phyloP scores from a whole-genome alignment of 805 yeast genomes.

The Candida arabinofermentans region DNA sequence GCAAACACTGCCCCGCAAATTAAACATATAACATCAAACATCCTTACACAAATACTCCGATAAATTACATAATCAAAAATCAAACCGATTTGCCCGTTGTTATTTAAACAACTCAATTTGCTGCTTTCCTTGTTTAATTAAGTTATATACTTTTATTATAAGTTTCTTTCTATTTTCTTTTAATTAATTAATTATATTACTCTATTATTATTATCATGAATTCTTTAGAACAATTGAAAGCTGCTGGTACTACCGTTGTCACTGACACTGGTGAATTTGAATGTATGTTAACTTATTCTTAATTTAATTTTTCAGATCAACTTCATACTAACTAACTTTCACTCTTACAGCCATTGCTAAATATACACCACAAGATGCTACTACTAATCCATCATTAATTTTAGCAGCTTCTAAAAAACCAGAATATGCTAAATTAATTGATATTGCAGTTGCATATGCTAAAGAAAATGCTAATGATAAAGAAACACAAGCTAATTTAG shows the following conservation, averaged over 20 bases:
- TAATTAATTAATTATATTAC: constrained; percentile 1
- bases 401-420: constrained; percentile 92
- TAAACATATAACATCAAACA: too few species aligned
- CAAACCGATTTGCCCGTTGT: too few species aligned
- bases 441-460: constrained; percentile 85
- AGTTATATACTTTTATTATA: not conserved
- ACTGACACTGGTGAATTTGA: constrained; percentile 99
- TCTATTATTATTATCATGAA: constrained; percentile 30
- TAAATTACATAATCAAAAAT: too few species aligned
- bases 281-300: constrained; percentile 37
- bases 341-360: constrained; percentile 66
- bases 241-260: constrained; percentile 93
- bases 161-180: not conserved
- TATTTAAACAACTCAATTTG: too few species aligned
- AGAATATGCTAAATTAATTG: constrained; percentile 85
- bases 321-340: not conserved
- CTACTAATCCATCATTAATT: constrained; percentile 97
- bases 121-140: not conserved
- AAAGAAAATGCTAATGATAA: constrained; percentile 53
- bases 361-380: constrained; percentile 98
- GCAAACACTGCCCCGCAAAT: too few species aligned
- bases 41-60: too few species aligned
- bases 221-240: constrained; percentile 90
- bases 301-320: too few species aligned
- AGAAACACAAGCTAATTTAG: constrained; percentile 71